Evolutionary conservation across 1,284 basidiomycete genomes (phyloP).

Genomic region (Laetiporus sulphureus): DNA sequence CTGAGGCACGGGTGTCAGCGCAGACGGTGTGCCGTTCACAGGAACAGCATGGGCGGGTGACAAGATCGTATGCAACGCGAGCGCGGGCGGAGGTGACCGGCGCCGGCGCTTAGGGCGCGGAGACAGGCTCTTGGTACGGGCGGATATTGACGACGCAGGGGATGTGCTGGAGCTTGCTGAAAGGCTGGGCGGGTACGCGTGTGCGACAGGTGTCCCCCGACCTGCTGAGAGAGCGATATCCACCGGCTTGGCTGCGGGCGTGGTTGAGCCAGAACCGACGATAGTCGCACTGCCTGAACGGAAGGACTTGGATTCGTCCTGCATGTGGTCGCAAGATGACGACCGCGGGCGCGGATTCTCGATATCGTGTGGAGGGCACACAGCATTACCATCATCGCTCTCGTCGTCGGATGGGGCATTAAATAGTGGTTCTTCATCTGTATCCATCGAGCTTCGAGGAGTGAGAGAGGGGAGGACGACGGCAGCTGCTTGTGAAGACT

Average conservation of each 20-base stretch:
- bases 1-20: not conserved
- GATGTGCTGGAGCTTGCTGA: constrained; percentile 34
- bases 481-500: constrained; percentile 35
- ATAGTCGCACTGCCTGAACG: constrained; percentile 22
- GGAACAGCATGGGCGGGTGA: not conserved
- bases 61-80: constrained; percentile 1
- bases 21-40: not conserved
- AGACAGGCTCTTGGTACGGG: constrained; percentile 1
- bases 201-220: constrained; percentile 25
- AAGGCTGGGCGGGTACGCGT: constrained; percentile 58
- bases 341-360: constrained; percentile 33
- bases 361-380: constrained; percentile 33
- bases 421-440: constrained; percentile 52
- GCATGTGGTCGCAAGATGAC: constrained; percentile 23
- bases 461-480: constrained; percentile 33
- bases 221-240: constrained; percentile 13
- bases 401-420: constrained; percentile 43
- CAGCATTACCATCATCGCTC: constrained; percentile 35
- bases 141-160: constrained; percentile 22
- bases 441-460: constrained; percentile 22
- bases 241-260: constrained; percentile 27
- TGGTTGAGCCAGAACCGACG: constrained; percentile 23
- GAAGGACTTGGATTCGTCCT: constrained; percentile 27
- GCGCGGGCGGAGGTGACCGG: constrained; percentile 4
- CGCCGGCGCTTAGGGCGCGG: constrained; percentile 4